Evolutionary conservation across 257 asterid genomes (phyloP).

Genomic region (Striga asiatica): DNA sequence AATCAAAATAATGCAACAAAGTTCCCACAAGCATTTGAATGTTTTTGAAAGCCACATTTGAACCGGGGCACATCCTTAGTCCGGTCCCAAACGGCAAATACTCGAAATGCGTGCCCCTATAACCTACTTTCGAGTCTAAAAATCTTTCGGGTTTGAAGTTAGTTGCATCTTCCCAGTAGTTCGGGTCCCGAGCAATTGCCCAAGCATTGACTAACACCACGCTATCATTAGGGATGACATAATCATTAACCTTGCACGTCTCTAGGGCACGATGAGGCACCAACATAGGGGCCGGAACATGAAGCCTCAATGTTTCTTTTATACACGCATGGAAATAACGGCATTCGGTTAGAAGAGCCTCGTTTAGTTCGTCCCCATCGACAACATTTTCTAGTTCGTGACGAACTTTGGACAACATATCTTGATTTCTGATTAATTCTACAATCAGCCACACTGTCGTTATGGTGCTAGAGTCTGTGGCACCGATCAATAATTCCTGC

Average conservation of each 20-base stretch:
- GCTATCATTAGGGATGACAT: slow-evolving; percentile 16
- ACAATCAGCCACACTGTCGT: slow-evolving; percentile 16
- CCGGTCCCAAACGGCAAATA: slow-evolving; percentile 17
- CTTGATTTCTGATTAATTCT: slow-evolving; percentile 8
- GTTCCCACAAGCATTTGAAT: slow-evolving; percentile 8
- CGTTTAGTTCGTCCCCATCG: slow-evolving; percentile 11
- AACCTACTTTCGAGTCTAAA: background rate
- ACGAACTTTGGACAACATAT: slow-evolving; percentile 9
- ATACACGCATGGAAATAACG: slow-evolving; percentile 17
- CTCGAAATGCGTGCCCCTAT: background rate
- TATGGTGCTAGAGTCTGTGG: background rate
- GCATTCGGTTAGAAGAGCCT: slow-evolving; percentile 10
- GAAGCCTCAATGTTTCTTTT: slow-evolving; percentile 16
- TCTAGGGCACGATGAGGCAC: slow-evolving; percentile 17
- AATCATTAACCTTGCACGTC: slow-evolving; percentile 1
- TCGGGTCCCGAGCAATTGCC: slow-evolving; percentile 11
- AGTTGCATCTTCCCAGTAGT: background rate
- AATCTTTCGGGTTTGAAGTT: slow-evolving; percentile 18
- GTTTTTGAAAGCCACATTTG: background rate
- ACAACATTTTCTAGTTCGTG: slow-evolving; percentile 8
- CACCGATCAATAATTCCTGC: slow-evolving; percentile 13
- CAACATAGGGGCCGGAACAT: slow-evolving; percentile 12
- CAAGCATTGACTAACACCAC: slow-evolving; percentile 18
- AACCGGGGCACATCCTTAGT: slow-evolving; percentile 19
- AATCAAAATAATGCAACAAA: slow-evolving; percentile 11